Conservation (phyloP, 305 asterid species). For the Withania somnifera region DNA sequence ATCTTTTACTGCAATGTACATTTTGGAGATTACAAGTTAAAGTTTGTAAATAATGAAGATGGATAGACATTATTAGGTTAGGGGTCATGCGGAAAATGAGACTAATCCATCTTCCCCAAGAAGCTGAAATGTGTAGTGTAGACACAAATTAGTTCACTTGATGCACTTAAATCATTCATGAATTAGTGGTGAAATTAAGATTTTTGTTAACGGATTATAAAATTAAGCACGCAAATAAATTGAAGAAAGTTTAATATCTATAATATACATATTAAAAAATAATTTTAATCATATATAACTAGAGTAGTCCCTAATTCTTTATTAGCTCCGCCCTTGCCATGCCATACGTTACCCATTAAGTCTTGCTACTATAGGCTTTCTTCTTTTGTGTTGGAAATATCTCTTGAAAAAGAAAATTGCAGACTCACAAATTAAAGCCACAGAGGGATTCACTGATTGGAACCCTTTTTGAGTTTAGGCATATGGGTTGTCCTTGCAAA, state of each 20-base stretch:
- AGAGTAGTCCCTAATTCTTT: too few species aligned
- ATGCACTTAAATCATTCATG: too few species aligned
- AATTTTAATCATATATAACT: too few species aligned
- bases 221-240: too few species aligned
- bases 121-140: background rate
- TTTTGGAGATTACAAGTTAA: background rate
- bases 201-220: too few species aligned
- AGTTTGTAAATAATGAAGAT: background rate
- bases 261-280: too few species aligned
- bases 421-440: background rate
- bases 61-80: background rate
- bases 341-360: background rate
- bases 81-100: background rate
- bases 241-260: too few species aligned
- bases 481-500: constrained; percentile 5
- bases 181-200: too few species aligned
- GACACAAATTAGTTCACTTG: background rate
- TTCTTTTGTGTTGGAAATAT: background rate
- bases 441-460: background rate
- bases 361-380: background rate
- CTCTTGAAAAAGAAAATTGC: background rate
- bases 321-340: background rate
- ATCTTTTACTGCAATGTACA: too few species aligned
- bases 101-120: background rate
- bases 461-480: background rate